A percentile compares a stretch with the other conserved stretches of the same genome.
These are phyloP conservation scores for Davidsoniella neocaledoniae DNA, from an alignment of 2,329 filamentous ascomycete genomes.

Conservation along the genomic window DNA sequence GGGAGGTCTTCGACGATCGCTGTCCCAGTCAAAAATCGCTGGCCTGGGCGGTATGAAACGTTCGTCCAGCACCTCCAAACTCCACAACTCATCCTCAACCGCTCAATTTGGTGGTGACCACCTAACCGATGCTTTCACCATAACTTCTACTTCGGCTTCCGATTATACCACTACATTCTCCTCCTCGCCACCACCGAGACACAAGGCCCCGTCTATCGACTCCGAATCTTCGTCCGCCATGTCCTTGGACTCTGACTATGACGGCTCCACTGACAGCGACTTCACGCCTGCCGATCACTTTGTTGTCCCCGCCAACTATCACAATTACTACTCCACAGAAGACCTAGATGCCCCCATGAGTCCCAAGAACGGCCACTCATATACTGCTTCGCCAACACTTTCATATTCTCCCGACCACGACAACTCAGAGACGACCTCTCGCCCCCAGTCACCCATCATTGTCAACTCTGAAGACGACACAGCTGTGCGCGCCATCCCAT, in stretches of 20 bases:
- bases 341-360: constrained; percentile 34
- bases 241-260: constrained; percentile 41
- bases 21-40: constrained; percentile 8
- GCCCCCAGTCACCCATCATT: constrained; percentile 35
- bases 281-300: constrained; percentile 30
- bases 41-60: constrained; percentile 8
- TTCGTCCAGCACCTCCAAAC: constrained; percentile 6
- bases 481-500: constrained; percentile 55
- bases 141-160: neutral
- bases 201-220: constrained; percentile 16
- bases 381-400: constrained; percentile 25
- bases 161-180: neutral
- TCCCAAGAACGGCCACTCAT: constrained; percentile 32
- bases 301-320: constrained; percentile 28
- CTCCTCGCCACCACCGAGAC: neutral
- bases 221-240: constrained; percentile 37
- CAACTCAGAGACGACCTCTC: constrained; percentile 31
- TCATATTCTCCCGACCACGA: constrained; percentile 31
- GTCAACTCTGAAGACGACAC: constrained; percentile 56
- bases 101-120: constrained; percentile 5
- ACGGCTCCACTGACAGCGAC: constrained; percentile 23
- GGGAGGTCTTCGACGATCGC: constrained; percentile 7
- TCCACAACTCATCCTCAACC: constrained; percentile 5
- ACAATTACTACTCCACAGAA: constrained; percentile 29
- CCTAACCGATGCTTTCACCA: constrained; percentile 6